These are phyloP conservation scores for Beta vulgaris DNA, from an alignment of 148 eudicot species.

Conservation along the genomic window DNA sequence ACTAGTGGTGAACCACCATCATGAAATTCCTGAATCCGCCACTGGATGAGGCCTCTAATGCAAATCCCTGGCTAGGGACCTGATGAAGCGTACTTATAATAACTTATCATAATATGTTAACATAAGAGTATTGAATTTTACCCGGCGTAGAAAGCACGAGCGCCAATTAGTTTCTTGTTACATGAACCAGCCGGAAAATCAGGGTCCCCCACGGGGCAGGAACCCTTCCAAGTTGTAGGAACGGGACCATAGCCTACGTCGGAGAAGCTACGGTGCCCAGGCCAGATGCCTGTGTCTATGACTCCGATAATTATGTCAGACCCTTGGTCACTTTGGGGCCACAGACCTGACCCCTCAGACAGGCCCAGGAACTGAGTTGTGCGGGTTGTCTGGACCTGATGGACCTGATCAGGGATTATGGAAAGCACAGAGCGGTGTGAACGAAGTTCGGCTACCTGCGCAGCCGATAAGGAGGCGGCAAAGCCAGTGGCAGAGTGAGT, in stretches of 20 bases:
- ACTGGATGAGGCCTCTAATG: too few species aligned
- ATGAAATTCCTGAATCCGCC: too few species aligned
- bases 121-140: too few species aligned
- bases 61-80: too few species aligned
- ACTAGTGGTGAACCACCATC: too few species aligned
- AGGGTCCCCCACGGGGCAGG: constrained; percentile 33
- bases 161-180: constrained; percentile 61
- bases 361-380: constrained; percentile 71
- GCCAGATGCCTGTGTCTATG: constrained; percentile 75
- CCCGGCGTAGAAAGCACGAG: constrained; percentile 35
- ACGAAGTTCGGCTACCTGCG: constrained; percentile 44
- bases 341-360: constrained; percentile 22
- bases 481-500: constrained; percentile 55
- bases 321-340: neutral
- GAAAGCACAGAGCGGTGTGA: constrained; percentile 44
- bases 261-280: constrained; percentile 54
- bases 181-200: constrained; percentile 51
- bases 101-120: too few species aligned
- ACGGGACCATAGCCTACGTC: constrained; percentile 36
- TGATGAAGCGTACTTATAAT: too few species aligned
- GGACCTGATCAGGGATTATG: constrained; percentile 49
- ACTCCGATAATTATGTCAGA: constrained; percentile 56
- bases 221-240: constrained; percentile 52
- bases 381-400: constrained; percentile 65
- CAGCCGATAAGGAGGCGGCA: constrained; percentile 53